These are phyloP conservation scores for Helotiales sp. DNA, from an alignment of 2,329 filamentous ascomycete species.

Conservation along the genomic window DNA sequence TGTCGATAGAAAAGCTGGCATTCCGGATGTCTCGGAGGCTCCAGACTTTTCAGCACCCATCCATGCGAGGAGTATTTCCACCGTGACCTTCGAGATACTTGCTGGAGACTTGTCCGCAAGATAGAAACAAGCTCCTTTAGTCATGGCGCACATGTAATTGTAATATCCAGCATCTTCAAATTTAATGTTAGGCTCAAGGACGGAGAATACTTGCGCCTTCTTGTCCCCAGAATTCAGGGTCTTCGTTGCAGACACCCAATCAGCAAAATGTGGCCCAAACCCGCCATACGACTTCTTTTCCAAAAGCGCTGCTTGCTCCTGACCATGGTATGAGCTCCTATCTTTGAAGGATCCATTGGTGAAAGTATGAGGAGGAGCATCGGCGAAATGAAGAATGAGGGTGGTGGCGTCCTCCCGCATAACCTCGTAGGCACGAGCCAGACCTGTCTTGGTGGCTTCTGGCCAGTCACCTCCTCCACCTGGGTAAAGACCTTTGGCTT, in stretches of 20 bases:
- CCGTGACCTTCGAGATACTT: constrained; percentile 19
- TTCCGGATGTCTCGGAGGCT: background rate
- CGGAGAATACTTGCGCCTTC: constrained; percentile 17
- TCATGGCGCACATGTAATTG: constrained; percentile 18
- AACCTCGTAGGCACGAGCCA: constrained; percentile 22
- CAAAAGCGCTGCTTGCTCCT: constrained; percentile 12
- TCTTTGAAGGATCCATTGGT: constrained; percentile 10
- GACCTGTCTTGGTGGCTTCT: constrained; percentile 23
- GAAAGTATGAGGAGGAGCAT: constrained; percentile 20
- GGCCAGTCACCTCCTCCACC: constrained; percentile 17
- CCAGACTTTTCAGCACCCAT: constrained; percentile 24
- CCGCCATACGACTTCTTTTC: constrained; percentile 13
- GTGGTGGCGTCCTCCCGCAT: constrained; percentile 22
- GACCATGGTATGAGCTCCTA: constrained; percentile 10
- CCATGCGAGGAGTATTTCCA: constrained; percentile 22
- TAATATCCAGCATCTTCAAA: constrained; percentile 17
- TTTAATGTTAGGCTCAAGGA: constrained; percentile 9
- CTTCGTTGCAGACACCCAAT: constrained; percentile 16
- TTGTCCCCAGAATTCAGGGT: constrained; percentile 13
- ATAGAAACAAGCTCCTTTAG: constrained; percentile 20
- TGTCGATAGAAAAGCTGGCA: constrained; percentile 11
- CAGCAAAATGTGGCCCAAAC: constrained; percentile 14
- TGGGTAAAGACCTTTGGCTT: constrained; percentile 8
- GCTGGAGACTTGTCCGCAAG: constrained; percentile 6
- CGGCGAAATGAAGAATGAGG: constrained; percentile 20